A percentile compares a stretch with the other conserved stretches of the same genome.
Evolutionary conservation across 2,329 filamentous ascomycete genomes (phyloP).

Genomic region (Septoria linicola): DNA sequence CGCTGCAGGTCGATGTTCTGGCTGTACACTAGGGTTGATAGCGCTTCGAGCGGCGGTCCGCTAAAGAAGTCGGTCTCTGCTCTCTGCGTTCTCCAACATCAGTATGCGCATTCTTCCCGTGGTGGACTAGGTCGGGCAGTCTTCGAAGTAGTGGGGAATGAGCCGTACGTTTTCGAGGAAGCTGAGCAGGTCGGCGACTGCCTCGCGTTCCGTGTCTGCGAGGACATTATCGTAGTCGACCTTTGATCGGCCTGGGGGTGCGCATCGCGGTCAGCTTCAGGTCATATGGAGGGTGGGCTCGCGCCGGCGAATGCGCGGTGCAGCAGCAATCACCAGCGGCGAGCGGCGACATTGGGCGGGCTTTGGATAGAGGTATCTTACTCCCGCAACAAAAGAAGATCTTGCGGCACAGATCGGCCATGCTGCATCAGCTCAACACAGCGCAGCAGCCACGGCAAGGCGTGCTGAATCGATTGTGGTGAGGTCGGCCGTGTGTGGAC

Average conservation of each 20-base stretch:
- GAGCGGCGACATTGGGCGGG: too few relatives aligned
- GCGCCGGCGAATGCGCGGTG: neutral
- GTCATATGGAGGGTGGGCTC: too few relatives aligned
- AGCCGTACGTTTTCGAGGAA: constrained; percentile 87
- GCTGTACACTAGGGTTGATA: constrained; percentile 95
- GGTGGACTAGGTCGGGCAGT: neutral
- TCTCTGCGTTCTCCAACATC: constrained; percentile 58
- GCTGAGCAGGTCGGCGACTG: constrained; percentile 89
- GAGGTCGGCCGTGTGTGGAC: neutral
- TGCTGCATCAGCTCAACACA: constrained; percentile 24
- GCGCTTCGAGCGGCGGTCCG: constrained; percentile 85
- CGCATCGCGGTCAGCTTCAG: neutral
- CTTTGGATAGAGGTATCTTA: constrained; percentile 22
- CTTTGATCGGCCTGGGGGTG: constrained; percentile 43
- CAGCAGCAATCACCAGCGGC: neutral
- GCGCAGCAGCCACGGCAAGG: constrained; percentile 20
- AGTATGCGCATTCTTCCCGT: constrained; percentile 19
- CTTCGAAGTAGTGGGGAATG: neutral
- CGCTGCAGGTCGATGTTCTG: constrained; percentile 98
- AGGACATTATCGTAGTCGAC: constrained; percentile 54
- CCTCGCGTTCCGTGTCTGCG: constrained; percentile 93
- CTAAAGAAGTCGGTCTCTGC: constrained; percentile 98
- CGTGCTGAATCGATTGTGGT: too few relatives aligned
- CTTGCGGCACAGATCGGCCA: constrained; percentile 35
- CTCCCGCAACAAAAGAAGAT: constrained; percentile 38